phyloP scores from a whole-genome alignment of 2,329 filamentous ascomycete genomes.

The Clonostachys rhizophaga region DNA sequence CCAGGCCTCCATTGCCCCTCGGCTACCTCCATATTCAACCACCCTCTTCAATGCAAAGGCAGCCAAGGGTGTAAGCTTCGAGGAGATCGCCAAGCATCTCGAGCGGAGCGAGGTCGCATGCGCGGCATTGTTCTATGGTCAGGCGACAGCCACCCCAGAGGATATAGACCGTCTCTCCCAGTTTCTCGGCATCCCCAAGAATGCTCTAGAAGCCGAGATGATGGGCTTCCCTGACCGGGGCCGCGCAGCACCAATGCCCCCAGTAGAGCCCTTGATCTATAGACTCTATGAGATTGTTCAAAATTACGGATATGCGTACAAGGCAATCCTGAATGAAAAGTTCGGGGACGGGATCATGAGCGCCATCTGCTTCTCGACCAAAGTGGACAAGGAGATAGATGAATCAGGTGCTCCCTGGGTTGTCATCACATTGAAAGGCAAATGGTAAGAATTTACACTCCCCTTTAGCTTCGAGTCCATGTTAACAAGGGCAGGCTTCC shows the following conservation, averaged over 20 bases:
- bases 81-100: conserved; percentile 68
- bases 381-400: conserved; percentile 91
- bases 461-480: no score
- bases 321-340: conserved; percentile 94
- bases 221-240: conserved; percentile 78
- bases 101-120: conserved; percentile 79
- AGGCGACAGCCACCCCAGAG: conserved; percentile 67
- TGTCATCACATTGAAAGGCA: conserved; percentile 76
- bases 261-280: conserved; percentile 59
- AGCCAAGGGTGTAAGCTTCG: conserved; percentile 70
- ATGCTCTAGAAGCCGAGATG: conserved; percentile 56
- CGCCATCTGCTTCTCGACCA: conserved; percentile 84
- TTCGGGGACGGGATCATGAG: conserved; percentile 95
- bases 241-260: conserved; percentile 41
- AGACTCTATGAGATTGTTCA: conserved; percentile 90
- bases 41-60: conserved; percentile 73
- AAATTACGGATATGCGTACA: conserved; percentile 95
- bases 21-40: conserved; percentile 66
- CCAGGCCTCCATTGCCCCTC: conserved; percentile 60
- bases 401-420: conserved; percentile 77
- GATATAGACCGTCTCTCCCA: conserved; percentile 63
- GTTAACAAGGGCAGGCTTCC: conserved; percentile 15
- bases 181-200: conserved; percentile 56
- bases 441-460: conserved; percentile 53
- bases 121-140: conserved; percentile 88